Conservation (phyloP, 202 grass and related monocot genomes). For the Hordeum pubiflorum region DNA sequence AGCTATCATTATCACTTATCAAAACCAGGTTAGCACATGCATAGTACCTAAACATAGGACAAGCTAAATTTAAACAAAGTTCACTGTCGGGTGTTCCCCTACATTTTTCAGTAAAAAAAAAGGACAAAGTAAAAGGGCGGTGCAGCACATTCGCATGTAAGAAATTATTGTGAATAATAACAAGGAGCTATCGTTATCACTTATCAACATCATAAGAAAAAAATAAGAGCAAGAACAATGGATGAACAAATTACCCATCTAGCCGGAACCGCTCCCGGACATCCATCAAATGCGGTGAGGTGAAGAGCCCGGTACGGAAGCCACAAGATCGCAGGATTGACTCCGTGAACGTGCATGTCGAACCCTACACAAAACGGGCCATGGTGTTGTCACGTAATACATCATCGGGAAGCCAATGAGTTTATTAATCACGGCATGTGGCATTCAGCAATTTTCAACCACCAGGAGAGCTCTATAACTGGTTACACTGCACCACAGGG, state of each 20-base stretch:
- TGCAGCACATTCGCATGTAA: not conserved
- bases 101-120: too few relatives aligned
- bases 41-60: not conserved
- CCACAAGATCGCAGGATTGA: constrained; percentile 73
- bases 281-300: constrained; percentile 97
- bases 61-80: not conserved
- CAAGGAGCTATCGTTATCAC: not conserved
- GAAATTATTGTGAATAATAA: not conserved
- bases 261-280: constrained; percentile 79
- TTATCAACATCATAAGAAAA: not conserved
- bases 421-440: not conserved
- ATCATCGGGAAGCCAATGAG: not conserved
- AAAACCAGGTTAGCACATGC: not conserved
- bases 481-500: not conserved
- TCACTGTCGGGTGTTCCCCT: not conserved
- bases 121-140: not conserved
- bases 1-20: not conserved
- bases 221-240: not conserved
- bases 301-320: constrained; percentile 78
- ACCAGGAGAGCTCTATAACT: not conserved
- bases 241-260: constrained; percentile 51
- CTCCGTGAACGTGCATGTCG: constrained; percentile 84
- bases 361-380: constrained; percentile 43
- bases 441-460: not conserved
- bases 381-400: not conserved